Evolutionary conservation across 2,329 filamentous ascomycete genomes (phyloP).

Genomic region (Verticillium isaacii): DNA sequence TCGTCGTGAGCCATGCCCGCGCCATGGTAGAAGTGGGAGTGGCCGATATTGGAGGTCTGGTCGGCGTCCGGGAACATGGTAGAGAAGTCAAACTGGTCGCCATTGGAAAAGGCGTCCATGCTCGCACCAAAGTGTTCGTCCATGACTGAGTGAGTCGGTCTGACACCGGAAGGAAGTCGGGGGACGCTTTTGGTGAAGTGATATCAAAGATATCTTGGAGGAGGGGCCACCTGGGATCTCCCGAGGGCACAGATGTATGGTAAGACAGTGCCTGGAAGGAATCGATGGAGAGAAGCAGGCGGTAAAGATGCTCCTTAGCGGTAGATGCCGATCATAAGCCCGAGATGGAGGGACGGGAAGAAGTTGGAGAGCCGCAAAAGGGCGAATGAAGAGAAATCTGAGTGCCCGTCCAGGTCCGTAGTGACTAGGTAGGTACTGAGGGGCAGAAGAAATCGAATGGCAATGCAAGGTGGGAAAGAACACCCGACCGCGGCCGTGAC

Average conservation of each 20-base stretch:
- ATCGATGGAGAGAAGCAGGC: neutral
- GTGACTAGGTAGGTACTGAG: neutral
- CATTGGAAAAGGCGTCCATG: neutral
- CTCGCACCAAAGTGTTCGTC: neutral
- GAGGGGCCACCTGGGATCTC: neutral
- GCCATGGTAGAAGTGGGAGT: neutral
- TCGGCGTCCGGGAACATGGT: neutral
- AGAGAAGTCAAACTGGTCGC: neutral
- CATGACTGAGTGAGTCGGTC: neutral
- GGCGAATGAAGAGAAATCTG: neutral
- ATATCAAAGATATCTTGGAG: neutral
- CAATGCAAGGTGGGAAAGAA: neutral
- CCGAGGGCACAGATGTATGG: neutral
- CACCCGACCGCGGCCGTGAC: neutral
- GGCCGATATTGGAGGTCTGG: neutral
- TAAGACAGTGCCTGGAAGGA: neutral
- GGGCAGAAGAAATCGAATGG: neutral
- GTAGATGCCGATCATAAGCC: neutral
- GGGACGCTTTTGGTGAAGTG: neutral
- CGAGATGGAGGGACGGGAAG: neutral
- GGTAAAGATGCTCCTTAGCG: neutral
- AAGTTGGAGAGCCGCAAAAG: neutral
- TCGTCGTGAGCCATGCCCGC: slow-evolving; percentile 19
- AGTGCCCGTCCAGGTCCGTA: neutral
- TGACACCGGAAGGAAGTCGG: neutral